phyloP scores from a whole-genome alignment of 441 rosid species.

The Gossypium gossypioides region DNA sequence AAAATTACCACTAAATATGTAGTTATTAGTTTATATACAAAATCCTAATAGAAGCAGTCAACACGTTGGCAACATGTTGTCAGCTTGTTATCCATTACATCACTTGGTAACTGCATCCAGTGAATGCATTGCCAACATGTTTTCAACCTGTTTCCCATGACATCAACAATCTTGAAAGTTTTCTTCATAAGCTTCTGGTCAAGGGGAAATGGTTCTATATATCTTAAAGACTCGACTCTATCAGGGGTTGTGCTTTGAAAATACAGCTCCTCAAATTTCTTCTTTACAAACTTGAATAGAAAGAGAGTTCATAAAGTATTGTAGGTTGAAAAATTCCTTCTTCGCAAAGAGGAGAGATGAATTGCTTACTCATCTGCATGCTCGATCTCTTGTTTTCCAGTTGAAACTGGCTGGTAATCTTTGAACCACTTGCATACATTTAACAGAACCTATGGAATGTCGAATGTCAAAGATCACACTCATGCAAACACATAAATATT shows the following conservation, averaged over 20 bases:
- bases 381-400: slow-evolving; percentile 82
- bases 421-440: slow-evolving; percentile 83
- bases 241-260: slow-evolving; percentile 77
- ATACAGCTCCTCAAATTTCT: slow-evolving; percentile 84
- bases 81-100: no score
- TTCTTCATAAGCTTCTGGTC: slow-evolving; percentile 95
- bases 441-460: slow-evolving; percentile 50
- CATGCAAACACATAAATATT: background rate
- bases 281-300: slow-evolving; percentile 65
- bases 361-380: slow-evolving; percentile 84
- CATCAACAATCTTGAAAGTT: slow-evolving; percentile 95
- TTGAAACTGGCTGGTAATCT: slow-evolving; percentile 77
- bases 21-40: no score
- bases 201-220: slow-evolving; percentile 80
- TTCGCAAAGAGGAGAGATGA: background rate
- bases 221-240: slow-evolving; percentile 79
- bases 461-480: background rate
- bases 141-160: no score
- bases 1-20: no score
- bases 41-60: no score
- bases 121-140: no score
- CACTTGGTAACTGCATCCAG: no score
- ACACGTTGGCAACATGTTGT: no score
- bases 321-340: background rate
- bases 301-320: background rate